phyloP scores from a whole-genome alignment of 2,329 filamentous ascomycete genomes.

The Chaetothyriales sp. region DNA sequence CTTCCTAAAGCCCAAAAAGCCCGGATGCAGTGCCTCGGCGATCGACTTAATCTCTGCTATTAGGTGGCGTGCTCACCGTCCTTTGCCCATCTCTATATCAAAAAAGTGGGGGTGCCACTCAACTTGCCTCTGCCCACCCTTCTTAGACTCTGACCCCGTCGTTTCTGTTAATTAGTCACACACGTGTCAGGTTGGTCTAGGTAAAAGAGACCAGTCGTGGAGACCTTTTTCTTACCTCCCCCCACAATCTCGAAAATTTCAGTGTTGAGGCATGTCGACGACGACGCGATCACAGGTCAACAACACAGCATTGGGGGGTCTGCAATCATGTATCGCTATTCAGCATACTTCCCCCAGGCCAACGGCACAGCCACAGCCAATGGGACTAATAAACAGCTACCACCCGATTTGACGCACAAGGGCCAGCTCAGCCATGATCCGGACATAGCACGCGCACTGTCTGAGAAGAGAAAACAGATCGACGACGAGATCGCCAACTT shows the following conservation, averaged over 20 bases:
- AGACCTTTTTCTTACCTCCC: neutral
- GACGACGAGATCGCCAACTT: constrained; percentile 17
- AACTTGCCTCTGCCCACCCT: neutral
- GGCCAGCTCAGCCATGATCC: constrained; percentile 7
- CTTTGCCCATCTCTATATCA: neutral
- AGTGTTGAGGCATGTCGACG: neutral
- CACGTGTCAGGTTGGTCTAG: neutral
- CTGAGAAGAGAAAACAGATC: constrained; percentile 15
- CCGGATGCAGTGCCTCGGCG: neutral
- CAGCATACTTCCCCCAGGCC: constrained; percentile 7
- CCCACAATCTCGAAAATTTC: neutral
- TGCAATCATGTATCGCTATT: constrained; percentile 11
- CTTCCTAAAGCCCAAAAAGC: no score
- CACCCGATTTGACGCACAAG: neutral
- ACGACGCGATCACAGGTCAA: neutral
- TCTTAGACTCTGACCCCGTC: neutral
- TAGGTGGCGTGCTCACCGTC: neutral
- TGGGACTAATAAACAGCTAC: constrained; percentile 2
- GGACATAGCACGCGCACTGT: constrained; percentile 13
- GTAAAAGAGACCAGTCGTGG: neutral
- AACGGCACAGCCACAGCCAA: constrained; percentile 7
- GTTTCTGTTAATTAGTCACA: neutral
- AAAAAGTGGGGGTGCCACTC: neutral
- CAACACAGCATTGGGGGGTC: neutral
- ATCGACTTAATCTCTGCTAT: neutral